These are phyloP conservation scores for Lipomyces starkeyi DNA, from an alignment of 805 yeast species.

Conservation along the genomic window DNA sequence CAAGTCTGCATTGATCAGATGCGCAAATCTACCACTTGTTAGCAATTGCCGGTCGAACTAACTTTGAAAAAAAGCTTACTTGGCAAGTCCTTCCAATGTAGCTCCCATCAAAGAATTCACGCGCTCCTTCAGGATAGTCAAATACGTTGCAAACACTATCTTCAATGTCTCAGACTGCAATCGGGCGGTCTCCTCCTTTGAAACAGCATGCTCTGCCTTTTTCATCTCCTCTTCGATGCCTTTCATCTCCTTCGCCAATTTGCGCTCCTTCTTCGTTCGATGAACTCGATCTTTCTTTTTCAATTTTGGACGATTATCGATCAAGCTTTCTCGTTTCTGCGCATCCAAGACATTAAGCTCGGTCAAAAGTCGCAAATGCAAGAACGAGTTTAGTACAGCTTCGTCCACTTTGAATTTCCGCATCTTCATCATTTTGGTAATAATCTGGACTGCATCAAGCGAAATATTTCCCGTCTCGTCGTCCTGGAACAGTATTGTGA, in stretches of 20 bases:
- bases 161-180: conserved; percentile 85
- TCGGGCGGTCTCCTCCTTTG: conserved; percentile 84
- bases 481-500: conserved; percentile 73
- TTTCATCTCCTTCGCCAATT: conserved; percentile 83
- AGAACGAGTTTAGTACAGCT: conserved; percentile 71
- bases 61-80: conserved; percentile 6
- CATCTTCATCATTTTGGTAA: conserved; percentile 72
- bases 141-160: conserved; percentile 69
- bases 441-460: conserved; percentile 68
- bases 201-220: conserved; percentile 83
- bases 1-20: conserved; percentile 88
- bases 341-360: conserved; percentile 42
- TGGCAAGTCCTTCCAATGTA: conserved; percentile 88
- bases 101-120: conserved; percentile 76
- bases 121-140: conserved; percentile 72
- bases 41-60: neutral
- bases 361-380: conserved; percentile 59
- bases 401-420: conserved; percentile 84
- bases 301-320: conserved; percentile 49
- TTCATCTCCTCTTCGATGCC: conserved; percentile 88
- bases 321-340: conserved; percentile 38
- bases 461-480: conserved; percentile 85
- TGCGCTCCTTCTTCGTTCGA: conserved; percentile 86
- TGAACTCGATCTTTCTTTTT: conserved; percentile 90
- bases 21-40: conserved; percentile 63